phyloP scores from a whole-genome alignment of 2,329 filamentous ascomycete genomes.

The Nannizzia gypsea region DNA sequence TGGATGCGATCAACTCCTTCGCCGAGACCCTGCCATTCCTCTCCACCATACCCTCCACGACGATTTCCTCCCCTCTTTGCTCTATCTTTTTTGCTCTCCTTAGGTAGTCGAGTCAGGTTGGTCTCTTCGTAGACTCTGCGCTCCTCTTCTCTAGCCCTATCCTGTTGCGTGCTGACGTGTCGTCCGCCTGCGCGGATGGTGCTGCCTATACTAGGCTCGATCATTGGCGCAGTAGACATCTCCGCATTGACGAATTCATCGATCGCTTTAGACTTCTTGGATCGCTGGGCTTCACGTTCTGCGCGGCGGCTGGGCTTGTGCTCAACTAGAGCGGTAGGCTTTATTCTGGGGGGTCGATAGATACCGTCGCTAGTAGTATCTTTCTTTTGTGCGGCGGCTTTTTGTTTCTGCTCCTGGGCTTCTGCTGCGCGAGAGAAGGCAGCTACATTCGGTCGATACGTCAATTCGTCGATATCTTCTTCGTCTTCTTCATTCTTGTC shows the following conservation, averaged over 20 bases:
- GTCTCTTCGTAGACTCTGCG: slow-evolving; percentile 77
- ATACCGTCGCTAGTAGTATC: slow-evolving; percentile 49
- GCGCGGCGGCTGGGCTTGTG: slow-evolving; percentile 43
- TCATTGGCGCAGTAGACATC: slow-evolving; percentile 66
- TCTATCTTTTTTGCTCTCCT: slow-evolving; percentile 74
- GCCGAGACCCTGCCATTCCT: slow-evolving; percentile 81
- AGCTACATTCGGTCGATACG: slow-evolving; percentile 50
- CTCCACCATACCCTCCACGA: slow-evolving; percentile 64
- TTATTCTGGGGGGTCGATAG: slow-evolving; percentile 80
- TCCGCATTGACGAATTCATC: slow-evolving; percentile 87
- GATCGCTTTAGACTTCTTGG: slow-evolving; percentile 67
- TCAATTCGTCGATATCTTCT: slow-evolving; percentile 46
- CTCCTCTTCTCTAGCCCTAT: slow-evolving; percentile 68
- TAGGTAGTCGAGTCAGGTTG: slow-evolving; percentile 80
- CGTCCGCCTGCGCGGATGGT: slow-evolving; percentile 73
- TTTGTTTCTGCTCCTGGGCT: slow-evolving; percentile 19
- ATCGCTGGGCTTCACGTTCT: slow-evolving; percentile 50
- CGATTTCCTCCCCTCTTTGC: slow-evolving; percentile 45
- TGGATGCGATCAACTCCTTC: slow-evolving; percentile 81
- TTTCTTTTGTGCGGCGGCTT: slow-evolving; percentile 16
- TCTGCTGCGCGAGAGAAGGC: slow-evolving; percentile 30
- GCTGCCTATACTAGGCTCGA: slow-evolving; percentile 82
- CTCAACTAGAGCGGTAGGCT: slow-evolving; percentile 67
- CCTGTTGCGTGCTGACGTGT: slow-evolving; percentile 61
- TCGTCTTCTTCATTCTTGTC: slow-evolving; percentile 23